phyloP scores from a whole-genome alignment of 768 basidiomycete genomes.

The Pleurotus platypus region DNA sequence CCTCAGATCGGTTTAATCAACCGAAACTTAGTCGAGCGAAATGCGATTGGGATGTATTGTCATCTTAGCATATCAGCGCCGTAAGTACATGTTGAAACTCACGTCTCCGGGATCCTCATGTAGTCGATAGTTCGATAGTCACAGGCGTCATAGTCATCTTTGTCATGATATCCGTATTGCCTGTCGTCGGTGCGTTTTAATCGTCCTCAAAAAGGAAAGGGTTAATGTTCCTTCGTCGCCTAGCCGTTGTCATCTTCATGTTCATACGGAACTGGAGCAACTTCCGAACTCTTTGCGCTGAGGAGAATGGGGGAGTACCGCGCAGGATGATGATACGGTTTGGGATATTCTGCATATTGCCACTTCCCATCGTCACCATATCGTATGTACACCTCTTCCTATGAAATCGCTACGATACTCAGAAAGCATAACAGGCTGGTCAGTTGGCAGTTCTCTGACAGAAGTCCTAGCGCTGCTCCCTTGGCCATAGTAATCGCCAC shows the following conservation, averaged over 20 bases:
- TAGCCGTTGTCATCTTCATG: slow-evolving; percentile 14
- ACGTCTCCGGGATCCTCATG: background rate
- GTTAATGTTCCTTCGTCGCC: background rate
- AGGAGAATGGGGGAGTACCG: slow-evolving; percentile 8
- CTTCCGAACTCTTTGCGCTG: background rate
- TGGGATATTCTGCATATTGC: slow-evolving; percentile 10
- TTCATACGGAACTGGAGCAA: slow-evolving; percentile 12
- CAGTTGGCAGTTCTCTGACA: background rate
- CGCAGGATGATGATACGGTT: slow-evolving; percentile 17
- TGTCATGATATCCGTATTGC: slow-evolving; percentile 10
- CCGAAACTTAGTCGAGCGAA: slow-evolving; percentile 9
- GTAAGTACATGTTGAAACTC: slow-evolving; percentile 4
- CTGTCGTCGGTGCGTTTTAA: slow-evolving; percentile 13
- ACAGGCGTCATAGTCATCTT: slow-evolving; percentile 9
- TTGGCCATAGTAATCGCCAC: background rate
- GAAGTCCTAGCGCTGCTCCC: background rate
- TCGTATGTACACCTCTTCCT: background rate
- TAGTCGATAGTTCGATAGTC: slow-evolving; percentile 1
- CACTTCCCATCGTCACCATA: slow-evolving; percentile 4
- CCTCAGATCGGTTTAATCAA: slow-evolving; percentile 1
- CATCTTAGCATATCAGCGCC: slow-evolving; percentile 10
- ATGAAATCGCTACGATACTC: background rate
- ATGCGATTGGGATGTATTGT: slow-evolving; percentile 15
- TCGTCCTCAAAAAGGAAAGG: too few relatives aligned
- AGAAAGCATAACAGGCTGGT: background rate